phyloP scores from a whole-genome alignment of 2,329 filamentous ascomycete species.

The Fusarium beomiforme region DNA sequence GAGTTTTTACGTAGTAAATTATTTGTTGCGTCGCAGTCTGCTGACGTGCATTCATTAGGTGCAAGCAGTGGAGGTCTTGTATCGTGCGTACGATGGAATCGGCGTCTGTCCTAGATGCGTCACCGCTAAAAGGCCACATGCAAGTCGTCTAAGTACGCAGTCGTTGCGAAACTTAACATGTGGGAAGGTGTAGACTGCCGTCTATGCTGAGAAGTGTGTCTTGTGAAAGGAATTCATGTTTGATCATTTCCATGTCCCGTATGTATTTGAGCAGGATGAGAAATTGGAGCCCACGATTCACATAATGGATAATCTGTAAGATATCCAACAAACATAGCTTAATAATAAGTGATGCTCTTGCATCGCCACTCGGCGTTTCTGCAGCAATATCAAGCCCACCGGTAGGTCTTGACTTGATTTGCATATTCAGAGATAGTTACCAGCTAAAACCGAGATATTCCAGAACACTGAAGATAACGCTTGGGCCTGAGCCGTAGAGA shows the following conservation, averaged over 20 bases:
- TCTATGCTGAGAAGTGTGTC: too few relatives aligned
- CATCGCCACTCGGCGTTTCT: slow-evolving; percentile 1
- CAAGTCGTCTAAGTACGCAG: neutral
- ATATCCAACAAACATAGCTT: neutral
- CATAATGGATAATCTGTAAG: neutral
- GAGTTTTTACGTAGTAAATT: neutral
- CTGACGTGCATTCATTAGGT: slow-evolving; percentile 6
- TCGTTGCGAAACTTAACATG: neutral
- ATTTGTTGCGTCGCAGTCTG: neutral
- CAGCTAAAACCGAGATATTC: slow-evolving; percentile 6
- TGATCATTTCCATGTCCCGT: too few relatives aligned
- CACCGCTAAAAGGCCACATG: neutral
- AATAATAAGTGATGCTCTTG: neutral
- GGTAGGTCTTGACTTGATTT: slow-evolving; percentile 17
- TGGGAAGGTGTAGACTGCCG: too few relatives aligned
- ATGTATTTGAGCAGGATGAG: neutral
- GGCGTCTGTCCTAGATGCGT: slow-evolving; percentile 6
- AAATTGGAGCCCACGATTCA: slow-evolving; percentile 29
- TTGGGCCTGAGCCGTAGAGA: slow-evolving; percentile 1
- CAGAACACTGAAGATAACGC: slow-evolving; percentile 19
- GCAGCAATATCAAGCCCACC: neutral
- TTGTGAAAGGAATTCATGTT: too few relatives aligned
- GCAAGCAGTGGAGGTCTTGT: neutral
- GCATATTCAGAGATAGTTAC: slow-evolving; percentile 10
- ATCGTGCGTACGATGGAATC: slow-evolving; percentile 1